A percentile compares a stretch with the other conserved stretches of the same genome.
phyloP scores from a whole-genome alignment of 2,329 filamentous ascomycete genomes.

The Xylaria digitata region DNA sequence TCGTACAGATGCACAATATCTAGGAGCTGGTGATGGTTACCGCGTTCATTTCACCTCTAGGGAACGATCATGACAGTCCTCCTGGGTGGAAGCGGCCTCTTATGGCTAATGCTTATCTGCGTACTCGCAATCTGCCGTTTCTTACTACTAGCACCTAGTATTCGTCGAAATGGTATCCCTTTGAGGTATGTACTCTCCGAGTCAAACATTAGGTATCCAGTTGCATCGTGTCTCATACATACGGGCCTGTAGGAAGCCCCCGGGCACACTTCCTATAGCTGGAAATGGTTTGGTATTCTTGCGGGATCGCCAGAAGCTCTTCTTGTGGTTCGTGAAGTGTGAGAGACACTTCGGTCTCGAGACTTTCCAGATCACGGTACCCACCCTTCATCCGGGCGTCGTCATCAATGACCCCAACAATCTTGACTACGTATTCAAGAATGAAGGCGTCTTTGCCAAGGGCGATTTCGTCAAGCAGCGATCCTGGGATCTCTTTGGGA shows the following conservation, averaged over 20 bases:
- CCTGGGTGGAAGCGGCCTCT: slow-evolving; percentile 39
- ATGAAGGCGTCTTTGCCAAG: slow-evolving; percentile 70
- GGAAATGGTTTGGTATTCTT: slow-evolving; percentile 73
- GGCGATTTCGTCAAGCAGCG: slow-evolving; percentile 70
- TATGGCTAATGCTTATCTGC: slow-evolving; percentile 38
- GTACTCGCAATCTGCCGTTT: slow-evolving; percentile 43
- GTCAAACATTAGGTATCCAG: background rate
- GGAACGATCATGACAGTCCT: slow-evolving; percentile 39
- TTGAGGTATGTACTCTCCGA: slow-evolving; percentile 46
- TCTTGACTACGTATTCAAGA: slow-evolving; percentile 71
- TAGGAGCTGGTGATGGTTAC: background rate
- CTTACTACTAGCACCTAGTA: slow-evolving; percentile 40
- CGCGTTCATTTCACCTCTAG: background rate
- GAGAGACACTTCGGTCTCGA: slow-evolving; percentile 67
- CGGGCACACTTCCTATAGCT: slow-evolving; percentile 64
- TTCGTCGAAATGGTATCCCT: slow-evolving; percentile 48
- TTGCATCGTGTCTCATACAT: slow-evolving; percentile 10
- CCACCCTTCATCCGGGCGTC: slow-evolving; percentile 70
- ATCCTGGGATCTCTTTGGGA: slow-evolving; percentile 71
- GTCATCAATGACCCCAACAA: slow-evolving; percentile 71
- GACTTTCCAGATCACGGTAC: slow-evolving; percentile 72
- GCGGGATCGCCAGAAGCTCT: slow-evolving; percentile 68
- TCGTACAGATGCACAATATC: background rate
- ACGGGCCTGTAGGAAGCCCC: slow-evolving; percentile 55
- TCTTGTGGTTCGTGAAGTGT: slow-evolving; percentile 71